phyloP scores from a whole-genome alignment of 176 grass and related monocot species.

The Oryza meyeriana region DNA sequence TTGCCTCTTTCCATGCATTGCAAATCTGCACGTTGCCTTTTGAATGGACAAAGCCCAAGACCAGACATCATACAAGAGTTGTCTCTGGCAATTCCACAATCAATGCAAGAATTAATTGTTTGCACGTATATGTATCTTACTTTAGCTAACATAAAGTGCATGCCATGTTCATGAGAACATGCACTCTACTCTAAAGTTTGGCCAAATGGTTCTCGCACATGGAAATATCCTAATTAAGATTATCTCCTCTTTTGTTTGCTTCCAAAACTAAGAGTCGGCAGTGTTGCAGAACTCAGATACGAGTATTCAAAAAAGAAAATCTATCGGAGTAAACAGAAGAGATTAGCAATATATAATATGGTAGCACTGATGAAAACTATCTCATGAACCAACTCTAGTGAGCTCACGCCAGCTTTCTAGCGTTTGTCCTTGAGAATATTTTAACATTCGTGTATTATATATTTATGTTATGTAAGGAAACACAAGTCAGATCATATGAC shows the following conservation, averaged over 20 bases:
- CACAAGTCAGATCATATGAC: conserved; percentile 14
- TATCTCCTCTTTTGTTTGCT: conserved; percentile 22
- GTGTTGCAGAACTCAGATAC: not conserved
- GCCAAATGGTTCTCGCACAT: conserved; percentile 28
- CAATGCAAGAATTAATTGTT: not conserved
- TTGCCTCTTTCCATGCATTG: not conserved
- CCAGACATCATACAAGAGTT: not conserved
- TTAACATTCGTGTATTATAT: not conserved
- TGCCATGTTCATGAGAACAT: not conserved
- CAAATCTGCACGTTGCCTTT: not conserved
- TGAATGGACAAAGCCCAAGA: not conserved
- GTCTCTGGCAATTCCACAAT: not conserved
- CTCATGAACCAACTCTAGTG: not conserved
- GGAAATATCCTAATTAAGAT: not conserved
- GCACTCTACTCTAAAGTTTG: not conserved
- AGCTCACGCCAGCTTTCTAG: conserved; percentile 6
- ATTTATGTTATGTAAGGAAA: conserved; percentile 8
- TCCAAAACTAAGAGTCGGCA: not conserved
- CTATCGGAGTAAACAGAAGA: not conserved
- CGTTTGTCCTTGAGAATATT: not conserved
- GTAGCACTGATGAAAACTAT: not conserved
- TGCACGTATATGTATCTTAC: not conserved
- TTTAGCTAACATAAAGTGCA: not conserved
- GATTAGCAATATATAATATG: not conserved
- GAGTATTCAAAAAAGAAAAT: not conserved